phyloP scores from a whole-genome alignment of 208 protist species.

The Trypanosoma theileri region DNA sequence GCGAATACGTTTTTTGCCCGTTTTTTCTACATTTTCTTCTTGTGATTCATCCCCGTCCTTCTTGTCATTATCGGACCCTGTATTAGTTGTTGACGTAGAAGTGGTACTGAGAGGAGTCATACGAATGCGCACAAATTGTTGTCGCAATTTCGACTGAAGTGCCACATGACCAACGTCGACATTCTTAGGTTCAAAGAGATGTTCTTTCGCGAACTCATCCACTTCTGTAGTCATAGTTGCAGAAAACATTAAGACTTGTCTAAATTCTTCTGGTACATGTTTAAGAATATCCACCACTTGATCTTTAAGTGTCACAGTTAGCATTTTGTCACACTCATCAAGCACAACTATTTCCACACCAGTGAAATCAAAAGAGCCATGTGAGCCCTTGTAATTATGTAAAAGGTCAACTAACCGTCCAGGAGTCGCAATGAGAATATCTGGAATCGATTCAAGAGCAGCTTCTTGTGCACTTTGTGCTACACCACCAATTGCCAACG shows the following conservation, averaged over 20 bases:
- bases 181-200: constrained; percentile 84
- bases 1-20: constrained; percentile 38
- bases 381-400: constrained; percentile 70
- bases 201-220: constrained; percentile 81
- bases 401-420: constrained; percentile 89
- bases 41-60: constrained; percentile 52
- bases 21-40: constrained; percentile 71
- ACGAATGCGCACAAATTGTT: constrained; percentile 88
- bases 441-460: constrained; percentile 74
- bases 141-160: constrained; percentile 79
- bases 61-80: not conserved
- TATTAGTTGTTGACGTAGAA: not conserved
- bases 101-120: not conserved
- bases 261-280: constrained; percentile 68
- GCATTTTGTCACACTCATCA: constrained; percentile 99
- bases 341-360: constrained; percentile 93
- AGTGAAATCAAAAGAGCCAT: constrained; percentile 80
- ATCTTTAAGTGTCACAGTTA: constrained; percentile 98
- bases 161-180: constrained; percentile 91
- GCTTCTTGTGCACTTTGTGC: constrained; percentile 78
- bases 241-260: constrained; percentile 88
- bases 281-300: constrained; percentile 97
- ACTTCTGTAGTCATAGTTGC: constrained; percentile 91
- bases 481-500: constrained; percentile 85
- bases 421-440: constrained; percentile 90